These are phyloP conservation scores for Metschnikowia aberdeeniae DNA, from an alignment of 805 yeast species.

Conservation along the genomic window DNA sequence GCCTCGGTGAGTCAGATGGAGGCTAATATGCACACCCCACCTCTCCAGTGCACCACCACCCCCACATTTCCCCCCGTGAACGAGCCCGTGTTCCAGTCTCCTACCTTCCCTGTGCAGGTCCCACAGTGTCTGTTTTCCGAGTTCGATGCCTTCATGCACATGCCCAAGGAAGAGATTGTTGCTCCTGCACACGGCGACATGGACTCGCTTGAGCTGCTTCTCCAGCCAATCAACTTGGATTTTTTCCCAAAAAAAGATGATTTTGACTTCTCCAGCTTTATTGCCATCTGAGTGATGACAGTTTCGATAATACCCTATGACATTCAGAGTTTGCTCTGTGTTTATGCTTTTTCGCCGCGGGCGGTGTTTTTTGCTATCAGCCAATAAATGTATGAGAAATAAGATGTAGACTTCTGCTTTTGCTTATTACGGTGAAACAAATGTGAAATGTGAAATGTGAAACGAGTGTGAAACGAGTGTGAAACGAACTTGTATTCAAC, in stretches of 20 bases:
- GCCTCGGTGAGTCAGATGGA: neutral
- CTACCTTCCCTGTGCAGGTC: too few species aligned
- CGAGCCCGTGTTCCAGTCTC: too few species aligned
- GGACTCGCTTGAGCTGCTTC: slow-evolving; percentile 8
- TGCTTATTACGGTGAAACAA: too few species aligned
- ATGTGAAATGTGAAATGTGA: too few species aligned
- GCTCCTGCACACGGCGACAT: neutral
- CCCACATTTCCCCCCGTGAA: neutral
- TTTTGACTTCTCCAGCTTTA: slow-evolving; percentile 21
- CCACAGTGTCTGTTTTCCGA: neutral
- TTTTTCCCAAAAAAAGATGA: slow-evolving; percentile 21
- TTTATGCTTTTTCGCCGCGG: slow-evolving; percentile 1
- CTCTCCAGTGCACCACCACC: slow-evolving; percentile 4
- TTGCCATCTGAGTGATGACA: slow-evolving; percentile 5
- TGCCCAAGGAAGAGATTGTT: slow-evolving; percentile 5
- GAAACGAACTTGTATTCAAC: too few species aligned
- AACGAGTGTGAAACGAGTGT: too few species aligned
- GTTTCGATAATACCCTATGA: neutral
- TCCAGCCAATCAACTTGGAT: slow-evolving; percentile 13
- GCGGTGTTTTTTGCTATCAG: too few species aligned
- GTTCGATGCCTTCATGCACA: slow-evolving; percentile 14
- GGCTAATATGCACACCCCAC: neutral
- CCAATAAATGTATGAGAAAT: too few species aligned
- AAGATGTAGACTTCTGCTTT: too few species aligned
- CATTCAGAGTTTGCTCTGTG: too few species aligned